phyloP scores from a whole-genome alignment of 208 protist species.

The Eutreptiella sp. region DNA sequence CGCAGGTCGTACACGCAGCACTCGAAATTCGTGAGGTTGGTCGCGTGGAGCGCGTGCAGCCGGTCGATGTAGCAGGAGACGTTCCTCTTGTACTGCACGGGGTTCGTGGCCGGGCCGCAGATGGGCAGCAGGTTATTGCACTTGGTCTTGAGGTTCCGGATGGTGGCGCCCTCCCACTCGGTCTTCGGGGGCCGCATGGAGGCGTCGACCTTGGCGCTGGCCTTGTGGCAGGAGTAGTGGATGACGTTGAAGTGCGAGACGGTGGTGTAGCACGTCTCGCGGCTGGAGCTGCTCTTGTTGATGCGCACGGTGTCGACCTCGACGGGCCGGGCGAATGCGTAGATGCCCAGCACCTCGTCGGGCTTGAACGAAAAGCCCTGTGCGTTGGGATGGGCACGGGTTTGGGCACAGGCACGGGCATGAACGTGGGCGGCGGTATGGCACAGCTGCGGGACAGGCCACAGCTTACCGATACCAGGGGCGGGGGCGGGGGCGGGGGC shows the following conservation, averaged over 20 bases:
- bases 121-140: slow-evolving; percentile 75
- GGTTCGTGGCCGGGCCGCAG: slow-evolving; percentile 29
- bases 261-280: slow-evolving; percentile 34
- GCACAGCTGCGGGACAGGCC: neutral
- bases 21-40: slow-evolving; percentile 19
- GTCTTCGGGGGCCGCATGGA: slow-evolving; percentile 44
- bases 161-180: slow-evolving; percentile 74
- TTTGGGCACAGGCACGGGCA: neutral
- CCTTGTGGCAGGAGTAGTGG: slow-evolving; percentile 58
- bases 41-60: slow-evolving; percentile 5
- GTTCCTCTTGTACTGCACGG: slow-evolving; percentile 37
- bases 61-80: slow-evolving; percentile 28
- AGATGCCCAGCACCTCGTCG: slow-evolving; percentile 61
- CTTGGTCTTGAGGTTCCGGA: slow-evolving; percentile 61
- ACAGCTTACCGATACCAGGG: too few relatives aligned
- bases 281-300: neutral
- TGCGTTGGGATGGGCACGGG: neutral
- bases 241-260: slow-evolving; percentile 72
- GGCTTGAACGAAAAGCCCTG: slow-evolving; percentile 54
- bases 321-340: slow-evolving; percentile 46
- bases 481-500: too few relatives aligned
- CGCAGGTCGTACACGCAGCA: slow-evolving; percentile 48
- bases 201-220: slow-evolving; percentile 50
- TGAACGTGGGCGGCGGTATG: slow-evolving; percentile 11
- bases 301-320: neutral